Evolutionary conservation across 106 monocot species (phyloP), one percentile per base, ranked within the genome.

Genomic region (Platanthera guangdongensis): DNA sequence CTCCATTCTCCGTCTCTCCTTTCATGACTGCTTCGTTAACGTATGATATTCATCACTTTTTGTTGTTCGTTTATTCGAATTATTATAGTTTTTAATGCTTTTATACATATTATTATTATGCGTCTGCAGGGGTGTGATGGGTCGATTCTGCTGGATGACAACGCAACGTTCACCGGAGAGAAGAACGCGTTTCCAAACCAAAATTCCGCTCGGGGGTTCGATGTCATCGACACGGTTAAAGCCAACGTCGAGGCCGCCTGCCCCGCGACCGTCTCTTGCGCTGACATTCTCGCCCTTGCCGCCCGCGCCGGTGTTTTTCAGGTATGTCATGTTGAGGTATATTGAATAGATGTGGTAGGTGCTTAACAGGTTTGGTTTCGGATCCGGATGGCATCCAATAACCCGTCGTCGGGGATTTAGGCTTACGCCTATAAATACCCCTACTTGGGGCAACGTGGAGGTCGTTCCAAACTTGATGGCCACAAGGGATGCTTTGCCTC

Each of bases 231-330:
- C 47, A 15, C 46, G 46, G 78, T 78, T 64, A 82, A 82, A 52
- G 45, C 82, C 18, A 47, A 47, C 7, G 70, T 82, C 30, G 77
- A 82, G 10, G 82, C 73, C 46, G 11, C 72, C 21, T 74, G 78
- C 78, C 69, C n/a, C 8, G 30, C 13, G 4, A 54, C 53, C 9
- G 95, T 95, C 51, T 95, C 95, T 14, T 95, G 95, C 73, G 87
- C 95, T 21, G 95, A 95, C 78, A 84, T 95, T 75, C 83, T 95
- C 6, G 92, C 95, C 74, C 71, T 90, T 5, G 87, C 90, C 39
- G 74, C 90, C 54, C 83, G 83, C 16, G 78, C 28, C n/a, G 50
- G 51, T 13, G 78, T 78, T 5, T 51, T 70, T 9, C 5, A 4
- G n/a, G n/a, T n/a, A n/a, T n/a, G n/a, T n/a, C n/a, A n/a, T n/a